Evolutionary conservation across 129 eudicot genomes (phyloP).

Genomic region (Helianthus tuberosus): DNA sequence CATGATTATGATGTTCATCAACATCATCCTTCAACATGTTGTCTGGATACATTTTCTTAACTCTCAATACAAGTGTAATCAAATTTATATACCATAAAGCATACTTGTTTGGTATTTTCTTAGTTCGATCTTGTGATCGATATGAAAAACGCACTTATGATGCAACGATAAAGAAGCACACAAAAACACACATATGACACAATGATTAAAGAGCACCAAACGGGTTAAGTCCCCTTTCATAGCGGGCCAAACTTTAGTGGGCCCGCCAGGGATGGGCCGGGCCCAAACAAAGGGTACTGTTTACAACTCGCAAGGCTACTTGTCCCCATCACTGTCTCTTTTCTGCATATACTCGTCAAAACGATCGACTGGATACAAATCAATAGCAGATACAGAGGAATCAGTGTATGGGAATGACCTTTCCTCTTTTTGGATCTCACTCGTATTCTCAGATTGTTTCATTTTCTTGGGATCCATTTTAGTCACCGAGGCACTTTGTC

Average conservation of each 20-base stretch:
- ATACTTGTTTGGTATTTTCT: background rate
- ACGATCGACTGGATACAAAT: slow-evolving; percentile 40
- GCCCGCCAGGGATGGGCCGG: background rate
- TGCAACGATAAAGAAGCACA: background rate
- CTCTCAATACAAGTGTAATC: too few species aligned
- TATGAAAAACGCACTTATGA: background rate
- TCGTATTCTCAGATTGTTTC: slow-evolving; percentile 14
- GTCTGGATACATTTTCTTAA: too few species aligned
- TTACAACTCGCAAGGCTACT: background rate
- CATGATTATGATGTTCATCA: too few species aligned
- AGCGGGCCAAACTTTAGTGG: background rate
- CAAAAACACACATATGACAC: background rate
- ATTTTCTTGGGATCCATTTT: slow-evolving; percentile 12
- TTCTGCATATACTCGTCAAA: slow-evolving; percentile 37
- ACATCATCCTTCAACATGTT: too few species aligned
- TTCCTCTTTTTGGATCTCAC: slow-evolving; percentile 27
- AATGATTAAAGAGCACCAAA: background rate
- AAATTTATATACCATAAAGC: background rate
- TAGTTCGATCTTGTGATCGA: too few species aligned
- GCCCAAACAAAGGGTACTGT: too few species aligned
- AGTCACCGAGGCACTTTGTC: slow-evolving; percentile 11
- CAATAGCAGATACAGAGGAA: slow-evolving; percentile 37
- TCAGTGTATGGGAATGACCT: slow-evolving; percentile 42
- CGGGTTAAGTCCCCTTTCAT: background rate
- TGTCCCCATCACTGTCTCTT: slow-evolving; percentile 11